Evolutionary conservation across 257 asterid genomes (phyloP).

Genomic region (Penstemon newberryi): DNA sequence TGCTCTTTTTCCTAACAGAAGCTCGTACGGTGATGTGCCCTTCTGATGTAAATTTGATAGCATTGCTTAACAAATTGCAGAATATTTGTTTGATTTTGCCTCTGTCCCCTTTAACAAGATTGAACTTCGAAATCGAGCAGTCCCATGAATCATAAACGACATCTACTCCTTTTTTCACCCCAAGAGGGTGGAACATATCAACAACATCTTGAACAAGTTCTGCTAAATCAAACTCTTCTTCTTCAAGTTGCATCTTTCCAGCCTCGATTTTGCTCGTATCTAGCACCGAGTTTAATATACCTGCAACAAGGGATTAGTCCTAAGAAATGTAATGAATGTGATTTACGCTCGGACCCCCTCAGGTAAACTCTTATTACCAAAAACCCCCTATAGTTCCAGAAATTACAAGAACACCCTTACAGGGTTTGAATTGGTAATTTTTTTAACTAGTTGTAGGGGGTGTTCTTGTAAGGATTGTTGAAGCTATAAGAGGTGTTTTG

Average conservation of each 20-base stretch:
- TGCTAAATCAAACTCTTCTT: constrained; percentile 40
- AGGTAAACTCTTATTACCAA: no score
- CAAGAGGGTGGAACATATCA: constrained; percentile 34
- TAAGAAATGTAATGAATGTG: not conserved
- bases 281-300: constrained; percentile 41
- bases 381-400: no score
- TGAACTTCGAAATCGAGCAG: constrained; percentile 27
- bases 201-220: constrained; percentile 40
- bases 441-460: no score
- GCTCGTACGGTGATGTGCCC: constrained; percentile 43
- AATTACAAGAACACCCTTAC: no score
- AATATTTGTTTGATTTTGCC: constrained; percentile 43
- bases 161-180: constrained; percentile 46
- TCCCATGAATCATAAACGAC: constrained; percentile 43
- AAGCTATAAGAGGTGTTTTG: no score
- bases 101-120: constrained; percentile 41
- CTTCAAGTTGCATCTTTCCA: constrained; percentile 41
- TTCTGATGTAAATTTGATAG: constrained; percentile 47
- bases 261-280: constrained; percentile 46
- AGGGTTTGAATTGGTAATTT: no score
- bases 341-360: no score
- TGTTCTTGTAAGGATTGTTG: no score
- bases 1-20: constrained; percentile 34
- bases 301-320: not conserved
- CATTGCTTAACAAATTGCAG: constrained; percentile 44